Percentiles rank a stretch among this genome's conserved stretches.
Evolutionary conservation across 1,139 yeast species (phyloP).

Genomic region (Nematodospora anomalae): DNA sequence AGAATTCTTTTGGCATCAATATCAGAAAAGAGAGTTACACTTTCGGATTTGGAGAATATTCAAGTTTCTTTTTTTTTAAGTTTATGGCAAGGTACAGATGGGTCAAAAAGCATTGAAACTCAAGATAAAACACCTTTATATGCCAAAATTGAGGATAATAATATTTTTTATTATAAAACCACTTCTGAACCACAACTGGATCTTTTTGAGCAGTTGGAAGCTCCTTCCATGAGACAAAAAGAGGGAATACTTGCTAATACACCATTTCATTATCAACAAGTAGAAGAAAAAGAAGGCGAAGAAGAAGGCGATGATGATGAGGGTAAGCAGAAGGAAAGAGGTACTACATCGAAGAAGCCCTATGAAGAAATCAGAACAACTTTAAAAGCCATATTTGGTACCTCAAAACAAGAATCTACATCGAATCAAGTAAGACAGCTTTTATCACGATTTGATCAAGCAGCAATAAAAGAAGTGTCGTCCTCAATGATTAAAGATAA

Average conservation of each 20-base stretch:
- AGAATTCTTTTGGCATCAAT: constrained; percentile 52
- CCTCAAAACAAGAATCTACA: constrained; percentile 49
- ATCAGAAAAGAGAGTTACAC: constrained; percentile 46
- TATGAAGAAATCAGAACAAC: constrained; percentile 38
- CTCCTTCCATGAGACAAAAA: constrained; percentile 55
- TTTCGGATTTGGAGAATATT: constrained; percentile 46
- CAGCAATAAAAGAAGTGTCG: constrained; percentile 49
- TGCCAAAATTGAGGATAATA: constrained; percentile 27
- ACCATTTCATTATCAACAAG: constrained; percentile 34
- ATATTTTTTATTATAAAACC: constrained; percentile 26
- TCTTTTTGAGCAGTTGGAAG: constrained; percentile 39
- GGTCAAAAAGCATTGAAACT: constrained; percentile 25
- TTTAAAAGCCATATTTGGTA: constrained; percentile 61
- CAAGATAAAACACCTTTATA: constrained; percentile 39
- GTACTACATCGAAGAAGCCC: constrained; percentile 17
- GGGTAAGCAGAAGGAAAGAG: no score
- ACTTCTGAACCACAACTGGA: constrained; percentile 19
- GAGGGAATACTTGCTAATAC: constrained; percentile 42
- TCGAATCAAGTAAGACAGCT: constrained; percentile 43
- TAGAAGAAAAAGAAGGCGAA: no score
- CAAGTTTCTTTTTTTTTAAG: constrained; percentile 51
- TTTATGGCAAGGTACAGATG: constrained; percentile 58
- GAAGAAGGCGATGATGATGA: constrained; percentile 18
- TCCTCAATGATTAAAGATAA: constrained; percentile 52
- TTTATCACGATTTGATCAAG: constrained; percentile 45